These are phyloP conservation scores for Podila clonocystis DNA, from an alignment of 192 early-diverging fungal genomes.

Conservation along the genomic window DNA sequence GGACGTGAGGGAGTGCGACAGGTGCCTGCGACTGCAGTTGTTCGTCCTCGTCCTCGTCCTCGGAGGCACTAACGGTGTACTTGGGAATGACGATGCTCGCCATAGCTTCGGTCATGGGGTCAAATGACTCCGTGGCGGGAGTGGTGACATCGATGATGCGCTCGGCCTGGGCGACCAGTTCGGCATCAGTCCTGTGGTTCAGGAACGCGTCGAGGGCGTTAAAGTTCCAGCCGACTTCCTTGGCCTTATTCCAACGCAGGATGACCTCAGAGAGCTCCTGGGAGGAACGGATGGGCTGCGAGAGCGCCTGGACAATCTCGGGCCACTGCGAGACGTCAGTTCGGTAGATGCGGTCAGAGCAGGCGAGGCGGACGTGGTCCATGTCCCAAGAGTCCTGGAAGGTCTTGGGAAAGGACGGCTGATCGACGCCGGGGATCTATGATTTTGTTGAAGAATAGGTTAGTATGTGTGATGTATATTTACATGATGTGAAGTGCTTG, in stretches of 20 bases:
- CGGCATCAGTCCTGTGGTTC: conserved; percentile 18
- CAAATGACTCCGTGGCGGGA: conserved; percentile 6
- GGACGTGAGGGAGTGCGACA: neutral
- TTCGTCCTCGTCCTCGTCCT: neutral
- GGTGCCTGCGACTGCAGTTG: neutral
- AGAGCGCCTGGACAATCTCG: conserved; percentile 24
- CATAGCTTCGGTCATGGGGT: neutral
- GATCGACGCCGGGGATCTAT: conserved; percentile 34
- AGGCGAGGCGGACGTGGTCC: conserved; percentile 41
- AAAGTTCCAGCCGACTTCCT: conserved; percentile 35
- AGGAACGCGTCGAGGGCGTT: conserved; percentile 37
- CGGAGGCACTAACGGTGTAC: neutral
- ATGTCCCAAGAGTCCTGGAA: conserved; percentile 36
- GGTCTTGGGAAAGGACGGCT: conserved; percentile 22
- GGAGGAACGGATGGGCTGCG: conserved; percentile 15
- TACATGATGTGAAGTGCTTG: too few species aligned
- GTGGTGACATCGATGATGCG: conserved; percentile 3
- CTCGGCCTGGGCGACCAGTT: neutral
- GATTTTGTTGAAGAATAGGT: neutral
- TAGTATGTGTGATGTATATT: neutral
- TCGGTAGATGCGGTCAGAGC: conserved; percentile 22
- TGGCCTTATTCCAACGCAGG: conserved; percentile 36
- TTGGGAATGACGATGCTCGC: neutral
- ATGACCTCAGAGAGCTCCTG: conserved; percentile 28
- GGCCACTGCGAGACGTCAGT: conserved; percentile 34